phyloP scores from a whole-genome alignment of 1,284 basidiomycete species.

The Paramarasmius palmivorus region DNA sequence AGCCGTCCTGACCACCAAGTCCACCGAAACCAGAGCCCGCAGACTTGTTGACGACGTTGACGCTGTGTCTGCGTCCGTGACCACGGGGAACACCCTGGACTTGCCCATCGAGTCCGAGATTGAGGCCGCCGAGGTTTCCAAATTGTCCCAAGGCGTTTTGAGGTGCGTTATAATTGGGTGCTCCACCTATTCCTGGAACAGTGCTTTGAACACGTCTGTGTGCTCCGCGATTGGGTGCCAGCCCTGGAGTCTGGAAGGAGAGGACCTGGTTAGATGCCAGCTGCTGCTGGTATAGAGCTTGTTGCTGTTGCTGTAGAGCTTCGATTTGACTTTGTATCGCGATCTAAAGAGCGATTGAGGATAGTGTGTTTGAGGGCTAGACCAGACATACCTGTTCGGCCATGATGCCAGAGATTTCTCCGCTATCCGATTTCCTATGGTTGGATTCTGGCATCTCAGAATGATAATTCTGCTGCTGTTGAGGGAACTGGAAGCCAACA shows the following conservation, averaged over 20 bases:
- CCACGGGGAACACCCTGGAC: slow-evolving; percentile 70
- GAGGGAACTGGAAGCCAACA: slow-evolving; percentile 82
- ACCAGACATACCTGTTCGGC: slow-evolving; percentile 74
- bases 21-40: slow-evolving; percentile 49
- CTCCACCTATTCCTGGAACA: slow-evolving; percentile 54
- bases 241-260: slow-evolving; percentile 68
- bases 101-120: slow-evolving; percentile 66
- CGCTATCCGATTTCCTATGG: slow-evolving; percentile 63
- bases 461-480: slow-evolving; percentile 50
- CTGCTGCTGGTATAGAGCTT: slow-evolving; percentile 85
- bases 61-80: slow-evolving; percentile 91
- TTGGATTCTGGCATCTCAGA: slow-evolving; percentile 41
- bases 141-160: slow-evolving; percentile 73
- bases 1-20: slow-evolving; percentile 59
- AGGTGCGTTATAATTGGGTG: slow-evolving; percentile 44
- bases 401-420: slow-evolving; percentile 84
- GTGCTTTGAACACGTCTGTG: slow-evolving; percentile 93
- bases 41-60: slow-evolving; percentile 86
- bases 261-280: slow-evolving; percentile 75
- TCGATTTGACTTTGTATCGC: slow-evolving; percentile 91
- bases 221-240: slow-evolving; percentile 61
- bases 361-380: background rate
- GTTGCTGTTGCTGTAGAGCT: slow-evolving; percentile 86
- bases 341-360: slow-evolving; percentile 53
- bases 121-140: slow-evolving; percentile 54